Evolutionary conservation across 495 filamentous ascomycete species (phyloP), one percentile per base, ranked within the genome.

Genomic region (Entonaema liquescens): DNA sequence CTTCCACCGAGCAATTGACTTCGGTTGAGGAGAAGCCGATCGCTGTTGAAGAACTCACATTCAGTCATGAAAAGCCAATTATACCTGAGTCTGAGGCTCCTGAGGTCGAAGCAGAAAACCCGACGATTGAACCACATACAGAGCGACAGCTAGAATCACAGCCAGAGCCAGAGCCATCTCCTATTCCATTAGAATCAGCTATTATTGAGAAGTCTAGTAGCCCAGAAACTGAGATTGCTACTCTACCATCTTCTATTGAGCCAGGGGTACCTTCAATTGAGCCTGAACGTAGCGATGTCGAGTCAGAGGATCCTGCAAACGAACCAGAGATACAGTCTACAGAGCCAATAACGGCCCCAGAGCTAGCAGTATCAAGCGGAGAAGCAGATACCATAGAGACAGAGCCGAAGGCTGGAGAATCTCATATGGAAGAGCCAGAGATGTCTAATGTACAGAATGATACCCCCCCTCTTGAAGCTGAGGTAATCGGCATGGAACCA

Each of bases 401-500:
- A 5, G 23, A 59, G 28, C n/a, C 21, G 1, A 11, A 5, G 5
- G 13, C 49, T 29, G 33, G 11, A n/a, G 62, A 58, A 33, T 2
- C 28, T 23, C 21, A 25, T n/a, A 17, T 59, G 6, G 35, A 40
- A 40, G 54, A 64, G 36, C 62, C 29, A 50, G 42, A 64, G 17
- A 56, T 15, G 28, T 38, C 60, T 21, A 15, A n/a, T 19, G 29
- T 25, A 2, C 28, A 57, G 17, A 47, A 47, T 33, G 7, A 49
- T 29, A 29, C 2, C 23, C 9, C 38, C 40, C 17, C 31, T n/a
- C 25, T 31, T 25, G 60, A 64, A 50, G n/a, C 33, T n/a, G 40
- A 47, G 25, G n/a, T 26, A 33, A 28, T 23, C 23, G 5, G 12
- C 1, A 7, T 49, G 44, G 26, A 57, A 31, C 23, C 15, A 56